A percentile compares a stretch with the other conserved stretches of the same genome.
Evolutionary conservation across 2,329 filamentous ascomycete genomes (phyloP).

Genomic region (Penicillium vulpinum): DNA sequence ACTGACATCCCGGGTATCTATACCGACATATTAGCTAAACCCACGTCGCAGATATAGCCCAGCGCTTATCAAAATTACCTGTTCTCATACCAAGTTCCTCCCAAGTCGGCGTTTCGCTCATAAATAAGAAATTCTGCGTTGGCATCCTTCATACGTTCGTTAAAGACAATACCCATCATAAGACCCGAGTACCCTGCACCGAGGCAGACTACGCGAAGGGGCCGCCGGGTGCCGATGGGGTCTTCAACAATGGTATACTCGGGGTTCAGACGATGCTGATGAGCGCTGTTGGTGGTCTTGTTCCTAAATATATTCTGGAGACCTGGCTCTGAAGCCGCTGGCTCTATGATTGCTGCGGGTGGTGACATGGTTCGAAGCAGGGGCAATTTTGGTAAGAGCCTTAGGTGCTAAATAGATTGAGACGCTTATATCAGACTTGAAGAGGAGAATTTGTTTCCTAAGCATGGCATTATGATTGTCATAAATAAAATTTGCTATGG

Average conservation of each 20-base stretch:
- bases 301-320: neutral
- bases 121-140: neutral
- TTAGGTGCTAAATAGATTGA: neutral
- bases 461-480: neutral
- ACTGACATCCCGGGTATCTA: conserved; percentile 41
- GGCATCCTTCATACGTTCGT: conserved; percentile 3
- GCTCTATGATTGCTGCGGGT: neutral
- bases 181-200: conserved; percentile 20
- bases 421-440: neutral
- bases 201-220: conserved; percentile 15
- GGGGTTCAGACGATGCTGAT: neutral
- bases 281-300: neutral
- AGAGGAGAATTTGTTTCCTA: neutral
- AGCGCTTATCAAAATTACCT: neutral
- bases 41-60: too few relatives aligned
- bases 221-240: conserved; percentile 8
- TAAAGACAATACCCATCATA: conserved; percentile 29
- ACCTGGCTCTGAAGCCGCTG: neutral
- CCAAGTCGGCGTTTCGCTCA: conserved; percentile 28
- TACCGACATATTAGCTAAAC: neutral
- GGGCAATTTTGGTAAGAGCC: neutral
- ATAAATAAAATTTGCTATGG: neutral
- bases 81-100: conserved; percentile 38
- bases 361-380: neutral
- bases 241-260: neutral